Percentiles rank a stretch among this genome's conserved stretches.
These are phyloP conservation scores for Penicillium argentinense DNA, from an alignment of 495 filamentous ascomycete species.

Conservation along the genomic window DNA sequence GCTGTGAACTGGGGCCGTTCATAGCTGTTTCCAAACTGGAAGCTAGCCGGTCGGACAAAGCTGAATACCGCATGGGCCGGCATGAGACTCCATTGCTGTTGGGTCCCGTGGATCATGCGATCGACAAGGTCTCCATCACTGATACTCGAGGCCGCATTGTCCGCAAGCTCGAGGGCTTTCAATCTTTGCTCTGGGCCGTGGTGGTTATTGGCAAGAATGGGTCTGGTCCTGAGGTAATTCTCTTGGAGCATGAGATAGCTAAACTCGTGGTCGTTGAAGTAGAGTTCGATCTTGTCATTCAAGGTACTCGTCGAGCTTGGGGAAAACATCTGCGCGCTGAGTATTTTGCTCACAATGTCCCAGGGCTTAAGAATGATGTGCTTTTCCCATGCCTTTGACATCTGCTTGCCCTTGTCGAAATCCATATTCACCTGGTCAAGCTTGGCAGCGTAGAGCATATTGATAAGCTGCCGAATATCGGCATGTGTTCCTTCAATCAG, in stretches of 20 bases:
- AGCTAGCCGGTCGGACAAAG: slow-evolving; percentile 89
- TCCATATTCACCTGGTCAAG: slow-evolving; percentile 76
- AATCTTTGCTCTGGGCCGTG: slow-evolving; percentile 66
- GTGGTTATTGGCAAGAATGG: slow-evolving; percentile 57
- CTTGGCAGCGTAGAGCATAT: slow-evolving; percentile 95
- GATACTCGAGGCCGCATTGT: slow-evolving; percentile 89
- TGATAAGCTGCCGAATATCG: slow-evolving; percentile 97
- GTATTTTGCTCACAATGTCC: slow-evolving; percentile 93
- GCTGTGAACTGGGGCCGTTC: slow-evolving; percentile 68
- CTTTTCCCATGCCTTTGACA: slow-evolving; percentile 99
- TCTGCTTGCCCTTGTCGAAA: slow-evolving; percentile 79
- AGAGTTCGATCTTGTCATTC: slow-evolving; percentile 97
- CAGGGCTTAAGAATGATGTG: slow-evolving; percentile 94
- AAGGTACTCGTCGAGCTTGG: slow-evolving; percentile 76
- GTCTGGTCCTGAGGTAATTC: slow-evolving; percentile 86
- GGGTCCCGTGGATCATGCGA: slow-evolving; percentile 95
- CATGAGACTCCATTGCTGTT: slow-evolving; percentile 98
- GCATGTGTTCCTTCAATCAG: slow-evolving; percentile 92
- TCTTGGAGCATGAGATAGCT: slow-evolving; percentile 97
- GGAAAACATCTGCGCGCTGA: slow-evolving; percentile 83
- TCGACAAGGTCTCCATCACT: slow-evolving; percentile 97
- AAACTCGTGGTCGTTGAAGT: slow-evolving; percentile 99
- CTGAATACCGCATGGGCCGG: slow-evolving; percentile 96
- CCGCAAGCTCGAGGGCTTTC: slow-evolving; percentile 78
- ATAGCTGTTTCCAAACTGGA: slow-evolving; percentile 71